Evolutionary conservation across 495 filamentous ascomycete species (phyloP).

Genomic region (Lasiosphaeris hirsuta): DNA sequence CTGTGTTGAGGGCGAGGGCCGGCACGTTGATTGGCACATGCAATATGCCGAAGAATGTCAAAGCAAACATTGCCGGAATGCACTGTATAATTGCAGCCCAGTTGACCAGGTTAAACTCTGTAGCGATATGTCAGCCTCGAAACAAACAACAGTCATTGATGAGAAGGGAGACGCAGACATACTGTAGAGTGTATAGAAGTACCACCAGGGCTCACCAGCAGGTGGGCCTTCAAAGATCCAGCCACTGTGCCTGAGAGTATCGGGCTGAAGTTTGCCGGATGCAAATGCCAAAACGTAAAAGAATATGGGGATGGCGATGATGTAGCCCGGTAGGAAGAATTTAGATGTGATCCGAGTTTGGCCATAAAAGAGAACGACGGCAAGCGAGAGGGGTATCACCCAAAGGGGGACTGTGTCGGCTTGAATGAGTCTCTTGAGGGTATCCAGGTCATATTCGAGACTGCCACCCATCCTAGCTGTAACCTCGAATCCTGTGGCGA

Average conservation of each 20-base stretch:
- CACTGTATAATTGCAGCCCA: slow-evolving; percentile 77
- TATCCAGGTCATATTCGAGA: slow-evolving; percentile 73
- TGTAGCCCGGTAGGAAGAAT: slow-evolving; percentile 82
- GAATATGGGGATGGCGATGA: slow-evolving; percentile 69
- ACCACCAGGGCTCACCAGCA: slow-evolving; percentile 87
- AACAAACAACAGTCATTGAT: not conserved
- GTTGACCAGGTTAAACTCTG: slow-evolving; percentile 40
- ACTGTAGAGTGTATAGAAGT: slow-evolving; percentile 95
- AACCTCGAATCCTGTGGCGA: slow-evolving; percentile 89
- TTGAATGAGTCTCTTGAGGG: slow-evolving; percentile 66
- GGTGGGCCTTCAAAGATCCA: slow-evolving; percentile 90
- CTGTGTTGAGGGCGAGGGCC: slow-evolving; percentile 79
- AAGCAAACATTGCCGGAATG: slow-evolving; percentile 90
- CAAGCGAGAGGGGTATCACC: slow-evolving; percentile 74
- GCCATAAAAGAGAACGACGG: slow-evolving; percentile 68
- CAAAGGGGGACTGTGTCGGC: slow-evolving; percentile 75
- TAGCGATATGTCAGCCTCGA: not conserved
- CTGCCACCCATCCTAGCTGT: slow-evolving; percentile 84
- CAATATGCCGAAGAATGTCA: slow-evolving; percentile 95
- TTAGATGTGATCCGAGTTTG: slow-evolving; percentile 73
- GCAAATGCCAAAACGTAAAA: slow-evolving; percentile 80
- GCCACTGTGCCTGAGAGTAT: slow-evolving; percentile 61
- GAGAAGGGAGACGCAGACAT: slow-evolving; percentile 24
- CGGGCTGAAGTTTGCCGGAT: slow-evolving; percentile 59
- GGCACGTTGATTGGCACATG: slow-evolving; percentile 98